Conservation (phyloP, 257 asterid species). For the Nicotiana attenuata region DNA sequence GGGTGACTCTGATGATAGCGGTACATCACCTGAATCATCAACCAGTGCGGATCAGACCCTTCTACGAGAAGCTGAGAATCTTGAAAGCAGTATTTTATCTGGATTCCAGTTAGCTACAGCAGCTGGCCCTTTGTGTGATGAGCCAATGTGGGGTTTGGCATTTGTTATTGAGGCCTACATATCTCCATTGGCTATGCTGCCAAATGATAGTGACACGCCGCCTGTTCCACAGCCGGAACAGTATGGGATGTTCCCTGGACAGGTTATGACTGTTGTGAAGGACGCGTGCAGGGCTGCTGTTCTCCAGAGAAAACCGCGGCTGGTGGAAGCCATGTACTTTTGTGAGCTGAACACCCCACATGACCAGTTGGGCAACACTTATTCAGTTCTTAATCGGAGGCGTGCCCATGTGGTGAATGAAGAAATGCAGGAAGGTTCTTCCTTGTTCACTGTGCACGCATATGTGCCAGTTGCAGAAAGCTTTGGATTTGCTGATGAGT, state of each 20-base stretch:
- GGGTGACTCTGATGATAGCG: conserved; percentile 22
- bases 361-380: conserved; percentile 77
- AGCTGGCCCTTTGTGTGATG: conserved; percentile 93
- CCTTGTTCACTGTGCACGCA: conserved; percentile 77
- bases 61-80: conserved; percentile 58
- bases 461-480: conserved; percentile 92
- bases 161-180: conserved; percentile 57
- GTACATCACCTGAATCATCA: conserved; percentile 29
- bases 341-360: conserved; percentile 86
- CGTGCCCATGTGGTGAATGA: conserved; percentile 82
- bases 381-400: conserved; percentile 75
- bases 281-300: conserved; percentile 88
- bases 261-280: conserved; percentile 79
- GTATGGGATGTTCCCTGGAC: conserved; percentile 75
- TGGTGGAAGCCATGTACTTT: conserved; percentile 80
- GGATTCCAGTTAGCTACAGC: conserved; percentile 93
- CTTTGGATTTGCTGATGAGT: conserved; percentile 87
- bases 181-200: conserved; percentile 35
- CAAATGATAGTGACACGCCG: conserved; percentile 33
- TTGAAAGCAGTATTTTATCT: conserved; percentile 76
- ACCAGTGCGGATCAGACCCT: conserved; percentile 29
- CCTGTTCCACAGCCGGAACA: conserved; percentile 53
- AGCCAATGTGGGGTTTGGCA: conserved; percentile 95
- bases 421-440: conserved; percentile 96
- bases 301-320: conserved; percentile 67